Evolutionary conservation across 2,329 filamentous ascomycete genomes (phyloP), one percentile per base, ranked within the genome.

Genomic region (Colletotrichum paranaense): DNA sequence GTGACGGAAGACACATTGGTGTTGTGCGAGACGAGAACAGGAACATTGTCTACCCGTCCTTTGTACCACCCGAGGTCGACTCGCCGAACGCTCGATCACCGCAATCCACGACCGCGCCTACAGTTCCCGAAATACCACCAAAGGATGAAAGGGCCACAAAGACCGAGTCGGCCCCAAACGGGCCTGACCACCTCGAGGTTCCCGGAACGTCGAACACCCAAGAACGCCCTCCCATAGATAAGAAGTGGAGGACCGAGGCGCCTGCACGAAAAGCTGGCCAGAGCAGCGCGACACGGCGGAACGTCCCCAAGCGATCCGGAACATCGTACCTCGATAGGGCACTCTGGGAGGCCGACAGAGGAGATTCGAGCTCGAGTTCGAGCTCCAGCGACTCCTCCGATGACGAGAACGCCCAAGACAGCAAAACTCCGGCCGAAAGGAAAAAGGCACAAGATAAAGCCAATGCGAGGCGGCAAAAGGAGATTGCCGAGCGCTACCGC

Each of bases 401-500:
- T 6, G 77, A 80, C 9, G 78, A 75, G 38, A 42, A 19, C 24
- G 59, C 49, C 3, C 59, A 66, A n/a, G 63, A 57, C 3, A 55
- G 49, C 22, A 32, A n/a, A 14, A 59, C 24, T 4, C 12, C 71
- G 2, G 70, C 55, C 22, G 69, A 75, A 32, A 38, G 64, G 58
- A 42, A 67, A 14, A 59, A 22, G 19, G 67, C 62, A 2, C 55
- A 35, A 28, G 38, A 71, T 14, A 62, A 22, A 38, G 49, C 62
- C 42, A 72, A 74, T 24, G 46, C 69, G 6, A 66, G 67, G 32
- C 65, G 69, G 35, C 71, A 32, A 7, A 35, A 28, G 60, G 74
- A 75, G 12, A 73, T 72, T 3, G 76, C 78, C 8, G 79, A 82
- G 69, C 81, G 59, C 11, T 91, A 87, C 76, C 84, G 87, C 0